A percentile compares a stretch with the other conserved stretches of the same genome.
Conservation (phyloP, 2,329 filamentous ascomycete species). For the Spiromastix sp. region DNA sequence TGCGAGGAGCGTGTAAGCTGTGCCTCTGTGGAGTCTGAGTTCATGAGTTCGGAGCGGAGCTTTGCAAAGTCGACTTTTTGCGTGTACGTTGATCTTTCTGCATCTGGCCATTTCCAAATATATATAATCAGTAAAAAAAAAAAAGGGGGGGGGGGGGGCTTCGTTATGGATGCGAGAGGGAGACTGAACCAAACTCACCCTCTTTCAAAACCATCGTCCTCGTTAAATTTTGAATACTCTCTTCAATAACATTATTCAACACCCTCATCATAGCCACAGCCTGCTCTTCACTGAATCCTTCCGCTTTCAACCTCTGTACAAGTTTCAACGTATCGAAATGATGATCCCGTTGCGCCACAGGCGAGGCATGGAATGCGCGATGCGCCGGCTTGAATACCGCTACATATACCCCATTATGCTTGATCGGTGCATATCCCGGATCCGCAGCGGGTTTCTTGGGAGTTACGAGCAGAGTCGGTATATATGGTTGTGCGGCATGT, state of each 20-base stretch:
- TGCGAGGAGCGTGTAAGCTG: conserved; percentile 81
- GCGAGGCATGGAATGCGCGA: conserved; percentile 49
- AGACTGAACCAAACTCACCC: conserved; percentile 60
- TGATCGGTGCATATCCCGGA: conserved; percentile 30
- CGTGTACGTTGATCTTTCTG: conserved; percentile 48
- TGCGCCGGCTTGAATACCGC: conserved; percentile 31
- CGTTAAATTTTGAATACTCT: conserved; percentile 95
- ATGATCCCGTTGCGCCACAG: conserved; percentile 59
- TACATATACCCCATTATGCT: conserved; percentile 39
- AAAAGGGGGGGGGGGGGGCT: too few species aligned
- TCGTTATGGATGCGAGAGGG: too few species aligned
- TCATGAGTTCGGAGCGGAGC: conserved; percentile 84
- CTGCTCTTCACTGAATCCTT: conserved; percentile 93
- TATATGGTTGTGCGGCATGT: background rate
- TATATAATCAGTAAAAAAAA: background rate
- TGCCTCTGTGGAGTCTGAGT: conserved; percentile 82
- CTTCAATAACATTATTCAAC: conserved; percentile 90
- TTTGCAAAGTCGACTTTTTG: conserved; percentile 98
- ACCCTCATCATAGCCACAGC: conserved; percentile 98
- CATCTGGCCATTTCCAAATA: conserved; percentile 24
- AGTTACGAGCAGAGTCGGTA: too few species aligned
- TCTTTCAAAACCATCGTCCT: conserved; percentile 96
- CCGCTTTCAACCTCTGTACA: conserved; percentile 75
- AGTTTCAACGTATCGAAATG: conserved; percentile 99
- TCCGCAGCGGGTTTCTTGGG: conserved; percentile 10